Base-by-base conservation (phyloP, 2,329 filamentous ascomycete species). In the Hypoxylon sp. region DNA sequence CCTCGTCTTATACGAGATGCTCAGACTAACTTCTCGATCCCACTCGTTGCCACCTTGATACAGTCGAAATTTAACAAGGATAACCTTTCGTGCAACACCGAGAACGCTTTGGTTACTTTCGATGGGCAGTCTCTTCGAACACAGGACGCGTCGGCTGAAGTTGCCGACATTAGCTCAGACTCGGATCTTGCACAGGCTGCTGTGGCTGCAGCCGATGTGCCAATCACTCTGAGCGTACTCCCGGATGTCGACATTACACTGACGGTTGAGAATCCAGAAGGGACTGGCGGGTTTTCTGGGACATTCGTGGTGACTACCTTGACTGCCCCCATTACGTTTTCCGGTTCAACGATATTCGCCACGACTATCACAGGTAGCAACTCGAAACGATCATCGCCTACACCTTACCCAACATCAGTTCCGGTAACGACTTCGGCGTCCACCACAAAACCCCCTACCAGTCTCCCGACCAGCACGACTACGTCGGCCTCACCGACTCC, bases 61-160 rank as follows among this genome's bases (percentile, higher is more conserved):
- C 81, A 97, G 60, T 89, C 90, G 1, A 87, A 93, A 51, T 93
- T 98, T 79, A 95, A 91, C 74, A 81, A 85, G 5, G 87, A 87
- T 32, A 91, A 91, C 70, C 83, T 97, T 14, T 94, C 92, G 60
- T 99, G 96, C 79, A 88, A 89, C 7, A 89, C 90, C 0, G 91
- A 98, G 78, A 98, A 98, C 74, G 91, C 93, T 0, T 85, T 99
- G 3, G 91, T 98, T 14, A 93, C 92, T 0, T 97, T 98, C 78
- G 87, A 92, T 72, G 91, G 90, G 3, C 79, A 79, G 60, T 79
- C 82, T 1, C 76, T 79, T 3, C 79, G 82, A 30, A 70, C 75
- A 13, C 78, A 79, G 17, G 74, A 72, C 13, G 74, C 70, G 3
- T 66, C 76, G 14, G 68, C 75, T 5, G 73, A 76, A 41, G 76